Conservation (phyloP, 345 rosid species). For the Euphorbia peplus region DNA sequence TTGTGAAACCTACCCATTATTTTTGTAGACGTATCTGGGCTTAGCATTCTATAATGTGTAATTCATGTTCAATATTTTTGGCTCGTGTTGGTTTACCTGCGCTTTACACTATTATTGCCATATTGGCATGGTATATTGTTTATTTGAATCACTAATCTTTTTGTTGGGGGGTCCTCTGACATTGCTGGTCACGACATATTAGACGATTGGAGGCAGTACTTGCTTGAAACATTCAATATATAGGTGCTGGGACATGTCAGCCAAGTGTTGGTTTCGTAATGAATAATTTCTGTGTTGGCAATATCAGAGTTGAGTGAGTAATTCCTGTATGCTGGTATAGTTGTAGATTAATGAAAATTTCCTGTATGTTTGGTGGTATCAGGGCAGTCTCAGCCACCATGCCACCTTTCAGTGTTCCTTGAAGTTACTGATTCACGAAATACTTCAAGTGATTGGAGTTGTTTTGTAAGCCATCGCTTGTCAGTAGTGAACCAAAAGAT, state of each 20-base stretch:
- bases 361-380: slow-evolving; percentile 54
- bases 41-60: not conserved
- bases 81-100: not conserved
- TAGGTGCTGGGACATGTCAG: not conserved
- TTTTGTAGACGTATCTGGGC: not conserved
- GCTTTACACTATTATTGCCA: not conserved
- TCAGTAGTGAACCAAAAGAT: slow-evolving; percentile 85
- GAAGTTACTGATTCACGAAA: slow-evolving; percentile 98
- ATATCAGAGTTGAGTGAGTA: slow-evolving; percentile 76
- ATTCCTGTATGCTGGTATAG: not conserved
- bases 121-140: not conserved
- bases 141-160: slow-evolving; percentile 12
- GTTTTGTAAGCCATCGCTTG: slow-evolving; percentile 97
- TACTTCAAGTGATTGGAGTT: slow-evolving; percentile 93
- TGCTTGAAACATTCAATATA: not conserved
- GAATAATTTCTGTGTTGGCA: slow-evolving; percentile 36
- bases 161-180: slow-evolving; percentile 5
- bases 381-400: slow-evolving; percentile 99
- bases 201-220: slow-evolving; percentile 8
- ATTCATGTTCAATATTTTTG: not conserved
- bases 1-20: not conserved
- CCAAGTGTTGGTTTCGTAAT: not conserved
- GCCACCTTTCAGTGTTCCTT: slow-evolving; percentile 99
- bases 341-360: slow-evolving; percentile 41
- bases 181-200: slow-evolving; percentile 3